These are phyloP conservation scores for Euphorbia celastroides DNA, from an alignment of 441 rosid genomes.

Conservation along the genomic window DNA sequence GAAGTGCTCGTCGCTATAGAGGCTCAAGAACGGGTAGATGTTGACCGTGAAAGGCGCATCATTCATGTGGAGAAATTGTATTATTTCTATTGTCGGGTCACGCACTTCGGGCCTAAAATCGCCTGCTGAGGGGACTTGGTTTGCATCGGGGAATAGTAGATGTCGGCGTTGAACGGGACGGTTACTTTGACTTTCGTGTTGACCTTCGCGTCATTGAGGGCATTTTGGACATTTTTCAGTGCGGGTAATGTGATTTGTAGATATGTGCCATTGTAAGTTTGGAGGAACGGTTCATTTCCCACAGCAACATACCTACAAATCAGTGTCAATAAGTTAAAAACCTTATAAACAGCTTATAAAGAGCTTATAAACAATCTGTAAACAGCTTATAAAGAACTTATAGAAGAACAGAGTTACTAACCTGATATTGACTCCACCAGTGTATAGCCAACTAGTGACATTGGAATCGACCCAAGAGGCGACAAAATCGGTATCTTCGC, in stretches of 20 bases:
- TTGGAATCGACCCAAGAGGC: slow-evolving; percentile 69
- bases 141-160: slow-evolving; percentile 47
- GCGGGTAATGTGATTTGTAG: slow-evolving; percentile 59
- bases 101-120: slow-evolving; percentile 60
- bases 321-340: not conserved
- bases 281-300: slow-evolving; percentile 87
- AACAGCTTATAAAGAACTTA: not conserved
- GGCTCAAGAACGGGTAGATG: slow-evolving; percentile 86
- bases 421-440: slow-evolving; percentile 66
- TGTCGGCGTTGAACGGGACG: slow-evolving; percentile 76
- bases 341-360: not conserved
- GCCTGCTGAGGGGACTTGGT: slow-evolving; percentile 68
- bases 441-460: slow-evolving; percentile 55
- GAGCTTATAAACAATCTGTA: not conserved
- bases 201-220: slow-evolving; percentile 61
- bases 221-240: slow-evolving; percentile 65
- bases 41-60: slow-evolving; percentile 63
- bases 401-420: slow-evolving; percentile 12
- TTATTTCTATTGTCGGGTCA: slow-evolving; percentile 42
- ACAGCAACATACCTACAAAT: slow-evolving; percentile 63
- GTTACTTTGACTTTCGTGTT: slow-evolving; percentile 63
- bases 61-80: slow-evolving; percentile 50
- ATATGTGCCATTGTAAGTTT: slow-evolving; percentile 52
- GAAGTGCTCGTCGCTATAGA: slow-evolving; percentile 63
- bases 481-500: slow-evolving; percentile 48